These are phyloP conservation scores for Hirschfeldia incana DNA, from an alignment of 345 rosid species.

Conservation along the genomic window DNA sequence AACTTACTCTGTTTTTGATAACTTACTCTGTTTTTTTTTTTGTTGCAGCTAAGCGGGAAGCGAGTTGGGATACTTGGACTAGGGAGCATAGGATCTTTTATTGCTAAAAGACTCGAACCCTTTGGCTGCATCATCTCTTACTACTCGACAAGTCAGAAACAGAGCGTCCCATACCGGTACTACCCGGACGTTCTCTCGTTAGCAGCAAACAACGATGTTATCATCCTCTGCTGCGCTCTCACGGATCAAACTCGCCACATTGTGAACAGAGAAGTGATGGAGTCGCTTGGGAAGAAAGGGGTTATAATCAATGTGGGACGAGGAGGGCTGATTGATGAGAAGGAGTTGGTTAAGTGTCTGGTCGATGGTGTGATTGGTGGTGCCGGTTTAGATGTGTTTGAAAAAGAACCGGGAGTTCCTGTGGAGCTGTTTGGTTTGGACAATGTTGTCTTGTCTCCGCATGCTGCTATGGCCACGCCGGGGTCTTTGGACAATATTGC, in stretches of 20 bases:
- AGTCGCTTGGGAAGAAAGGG: slow-evolving; percentile 29
- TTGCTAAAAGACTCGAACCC: slow-evolving; percentile 33
- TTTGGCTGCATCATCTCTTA: slow-evolving; percentile 35
- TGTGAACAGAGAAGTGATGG: slow-evolving; percentile 39
- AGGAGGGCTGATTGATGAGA: slow-evolving; percentile 36
- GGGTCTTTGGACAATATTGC: slow-evolving; percentile 47
- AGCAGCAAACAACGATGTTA: slow-evolving; percentile 25
- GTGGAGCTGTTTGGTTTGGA: slow-evolving; percentile 53
- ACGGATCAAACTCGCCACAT: slow-evolving; percentile 27
- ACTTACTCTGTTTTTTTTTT: background rate
- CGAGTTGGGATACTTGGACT: slow-evolving; percentile 40
- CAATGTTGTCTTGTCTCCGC: slow-evolving; percentile 76
- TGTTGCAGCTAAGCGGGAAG: slow-evolving; percentile 32
- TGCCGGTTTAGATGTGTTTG: slow-evolving; percentile 83
- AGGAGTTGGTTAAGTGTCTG: slow-evolving; percentile 60
- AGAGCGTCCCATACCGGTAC: background rate
- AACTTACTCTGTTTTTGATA: background rate
- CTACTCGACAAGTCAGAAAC: slow-evolving; percentile 29
- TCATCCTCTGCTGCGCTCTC: slow-evolving; percentile 31
- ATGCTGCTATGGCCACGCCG: slow-evolving; percentile 50
- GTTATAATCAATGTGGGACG: slow-evolving; percentile 40
- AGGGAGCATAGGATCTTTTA: slow-evolving; percentile 21
- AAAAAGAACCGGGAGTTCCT: slow-evolving; percentile 67
- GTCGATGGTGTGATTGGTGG: slow-evolving; percentile 64
- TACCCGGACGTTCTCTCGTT: slow-evolving; percentile 27